Evolutionary conservation across 2,329 filamentous ascomycete genomes (phyloP), one percentile per base, ranked within the genome.

Genomic region (Clonostachys chloroleuca): DNA sequence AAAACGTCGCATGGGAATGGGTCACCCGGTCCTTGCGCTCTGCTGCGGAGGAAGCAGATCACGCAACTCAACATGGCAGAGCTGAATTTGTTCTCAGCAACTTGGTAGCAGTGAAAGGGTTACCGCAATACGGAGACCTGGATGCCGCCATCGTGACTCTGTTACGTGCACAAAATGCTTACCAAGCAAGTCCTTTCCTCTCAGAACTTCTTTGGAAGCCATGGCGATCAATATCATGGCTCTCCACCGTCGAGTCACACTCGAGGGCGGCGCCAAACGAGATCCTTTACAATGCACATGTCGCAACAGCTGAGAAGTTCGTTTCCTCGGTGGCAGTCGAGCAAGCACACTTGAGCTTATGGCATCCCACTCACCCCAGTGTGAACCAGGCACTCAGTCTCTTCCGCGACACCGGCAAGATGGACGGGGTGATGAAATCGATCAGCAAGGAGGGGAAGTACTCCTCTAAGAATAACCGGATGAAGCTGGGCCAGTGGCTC

Each of bases 1-100:
- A 83, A 14, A 68, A 70, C 7, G 59, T 77, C 1, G 67, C 68
- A 4, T 82, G 77, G 78, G 61, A 59, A 17, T 83, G 80, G 80
- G 61, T 81, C 9, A 62, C 66, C 8, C 67, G 65, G 17, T 62
- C 75, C 8, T 55, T 71, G 52, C 51, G 57, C 12, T 57, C 58
- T n/a, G 34, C 52, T 6, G 51, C 54, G 18, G 53, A 56, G 6
- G 17, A 52, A 50, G 14, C 48, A 17, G 34, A 24, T 52, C 56
- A 41, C 57, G 58, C 10, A 46, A 56, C 14, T 14, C 37, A 16
- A 17, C 39, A 17, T 34, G 36, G 59, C 46, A 50, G 58, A 16
- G 60, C 57, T 4, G 63, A 65, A 9, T 53, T 56, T 12, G 52
- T 72, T 3, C 56, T 75, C 2, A 61, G 63, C 2, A 61, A 60